Evolutionary conservation across 1,284 basidiomycete genomes (phyloP).

Genomic region (Malassezia slooffiae): DNA sequence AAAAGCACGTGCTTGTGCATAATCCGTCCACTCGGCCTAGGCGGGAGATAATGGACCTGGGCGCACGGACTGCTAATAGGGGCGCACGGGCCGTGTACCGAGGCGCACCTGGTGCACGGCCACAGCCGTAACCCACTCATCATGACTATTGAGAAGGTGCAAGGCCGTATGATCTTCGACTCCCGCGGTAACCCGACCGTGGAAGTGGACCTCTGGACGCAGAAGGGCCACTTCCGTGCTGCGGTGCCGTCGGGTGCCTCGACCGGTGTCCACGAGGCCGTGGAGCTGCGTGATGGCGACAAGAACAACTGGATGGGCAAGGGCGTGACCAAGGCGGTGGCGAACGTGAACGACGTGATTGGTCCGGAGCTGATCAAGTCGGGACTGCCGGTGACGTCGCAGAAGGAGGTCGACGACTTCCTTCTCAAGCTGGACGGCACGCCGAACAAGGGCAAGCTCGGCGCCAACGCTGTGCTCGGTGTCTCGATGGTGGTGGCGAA

Average conservation of each 20-base stretch:
- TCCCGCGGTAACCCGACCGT: conserved; percentile 47
- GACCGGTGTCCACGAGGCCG: conserved; percentile 95
- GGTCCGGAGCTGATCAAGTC: conserved; percentile 80
- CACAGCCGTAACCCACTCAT: too few species aligned
- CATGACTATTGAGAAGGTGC: conserved; percentile 38
- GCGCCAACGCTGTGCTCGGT: conserved; percentile 98
- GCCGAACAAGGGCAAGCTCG: conserved; percentile 97
- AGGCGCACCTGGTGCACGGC: too few species aligned
- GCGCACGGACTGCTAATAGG: too few species aligned
- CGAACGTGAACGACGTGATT: conserved; percentile 86
- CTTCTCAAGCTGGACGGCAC: conserved; percentile 97
- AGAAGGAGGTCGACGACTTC: conserved; percentile 96
- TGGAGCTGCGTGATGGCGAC: conserved; percentile 95
- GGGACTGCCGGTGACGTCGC: conserved; percentile 72
- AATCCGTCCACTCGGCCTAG: too few species aligned
- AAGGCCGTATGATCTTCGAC: conserved; percentile 40
- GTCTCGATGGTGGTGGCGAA: conserved; percentile 91
- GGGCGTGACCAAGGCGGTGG: conserved; percentile 74
- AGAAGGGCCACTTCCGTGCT: conserved; percentile 73
- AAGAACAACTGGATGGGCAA: conserved; percentile 89
- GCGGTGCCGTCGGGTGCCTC: conserved; percentile 96
- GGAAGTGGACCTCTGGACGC: conserved; percentile 44
- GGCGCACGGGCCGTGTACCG: too few species aligned
- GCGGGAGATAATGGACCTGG: too few species aligned
- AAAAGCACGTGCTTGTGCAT: too few species aligned